Base-by-base conservation (phyloP, 148 eudicot species). In the Rhododendron henanense region DNA sequence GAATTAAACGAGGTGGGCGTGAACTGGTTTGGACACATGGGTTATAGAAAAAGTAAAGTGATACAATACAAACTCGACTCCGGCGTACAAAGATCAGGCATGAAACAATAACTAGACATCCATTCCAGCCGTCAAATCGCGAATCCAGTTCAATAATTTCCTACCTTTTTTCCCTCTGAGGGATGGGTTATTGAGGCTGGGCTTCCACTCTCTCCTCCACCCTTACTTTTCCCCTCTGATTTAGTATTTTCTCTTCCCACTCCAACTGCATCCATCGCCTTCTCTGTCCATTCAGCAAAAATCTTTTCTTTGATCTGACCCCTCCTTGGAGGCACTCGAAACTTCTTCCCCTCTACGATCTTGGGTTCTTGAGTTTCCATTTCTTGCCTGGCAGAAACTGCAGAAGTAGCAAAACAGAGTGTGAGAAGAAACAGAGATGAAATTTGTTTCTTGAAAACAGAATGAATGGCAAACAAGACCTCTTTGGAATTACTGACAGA, bases 121-220 rank as follows among this genome's bases (percentile, higher is more conserved):
- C 44, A 0, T 39, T 39, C 44, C 6, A 0, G 44, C 5, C 44
- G 5, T 39, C 5, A 39, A 39, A 39, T 5, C 41, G 41, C 59
- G 59, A 55, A 55, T 16, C 23, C n/a, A 19, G n/a, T 59, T 59
- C n/a, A 59, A 16, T 31, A 31, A 0, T 31, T 21, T 25, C 55
- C 25, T 53, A 83, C n/a, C 10, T 18, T 39, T 39, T 39, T 63
- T 19, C 55, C 51, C 33, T 63, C 55, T 65, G 39, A 28, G 41
- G 74, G 84, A 55, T 65, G 83, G 16, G 83, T 53, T 8, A 45
- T 16, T 25, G 83, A 55, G 83, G 69, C 41, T 8, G 83, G 53
- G 83, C 39, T 18, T 8, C 51, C n/a, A 39, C n/a, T 18, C 7
- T 39, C 10, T 7, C 6, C 35, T 1, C 55, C 55, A 35, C 69